These are phyloP conservation scores for Suaeda aralocaspica DNA, from an alignment of 148 eudicot genomes.

Conservation along the genomic window DNA sequence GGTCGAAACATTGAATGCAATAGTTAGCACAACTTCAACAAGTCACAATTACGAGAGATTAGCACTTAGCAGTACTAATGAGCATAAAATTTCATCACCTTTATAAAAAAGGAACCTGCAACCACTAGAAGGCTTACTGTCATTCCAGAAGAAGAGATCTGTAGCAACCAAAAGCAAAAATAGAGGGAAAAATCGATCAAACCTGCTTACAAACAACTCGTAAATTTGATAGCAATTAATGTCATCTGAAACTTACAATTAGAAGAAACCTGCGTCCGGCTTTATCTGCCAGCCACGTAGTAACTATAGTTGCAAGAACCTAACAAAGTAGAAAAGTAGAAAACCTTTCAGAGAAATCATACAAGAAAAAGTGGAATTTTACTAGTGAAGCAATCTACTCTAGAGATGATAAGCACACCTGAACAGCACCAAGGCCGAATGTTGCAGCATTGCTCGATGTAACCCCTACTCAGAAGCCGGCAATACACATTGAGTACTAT, in stretches of 20 bases:
- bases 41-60: not conserved
- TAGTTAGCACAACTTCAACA: not conserved
- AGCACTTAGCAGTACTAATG: not conserved
- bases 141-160: slow-evolving; percentile 85
- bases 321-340: slow-evolving; percentile 19
- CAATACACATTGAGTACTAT: not conserved
- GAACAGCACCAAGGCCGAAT: slow-evolving; percentile 71
- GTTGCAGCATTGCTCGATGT: slow-evolving; percentile 70
- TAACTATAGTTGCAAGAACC: slow-evolving; percentile 78
- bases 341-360: slow-evolving; percentile 17
- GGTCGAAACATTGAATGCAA: too few relatives aligned
- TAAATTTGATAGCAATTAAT: not conserved
- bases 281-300: slow-evolving; percentile 89
- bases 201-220: not conserved
- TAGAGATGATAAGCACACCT: slow-evolving; percentile 37
- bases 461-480: slow-evolving; percentile 49
- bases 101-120: slow-evolving; percentile 60
- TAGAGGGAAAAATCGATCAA: not conserved
- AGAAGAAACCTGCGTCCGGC: slow-evolving; percentile 90
- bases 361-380: not conserved
- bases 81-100: slow-evolving; percentile 42
- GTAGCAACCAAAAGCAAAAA: slow-evolving; percentile 15
- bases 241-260: slow-evolving; percentile 47
- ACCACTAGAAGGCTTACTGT: slow-evolving; percentile 64
- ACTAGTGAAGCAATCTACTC: not conserved